Percentiles rank a stretch among this genome's conserved stretches.
Evolutionary conservation across 1,284 basidiomycete species (phyloP).

Genomic region (Marasmius fiardii): DNA sequence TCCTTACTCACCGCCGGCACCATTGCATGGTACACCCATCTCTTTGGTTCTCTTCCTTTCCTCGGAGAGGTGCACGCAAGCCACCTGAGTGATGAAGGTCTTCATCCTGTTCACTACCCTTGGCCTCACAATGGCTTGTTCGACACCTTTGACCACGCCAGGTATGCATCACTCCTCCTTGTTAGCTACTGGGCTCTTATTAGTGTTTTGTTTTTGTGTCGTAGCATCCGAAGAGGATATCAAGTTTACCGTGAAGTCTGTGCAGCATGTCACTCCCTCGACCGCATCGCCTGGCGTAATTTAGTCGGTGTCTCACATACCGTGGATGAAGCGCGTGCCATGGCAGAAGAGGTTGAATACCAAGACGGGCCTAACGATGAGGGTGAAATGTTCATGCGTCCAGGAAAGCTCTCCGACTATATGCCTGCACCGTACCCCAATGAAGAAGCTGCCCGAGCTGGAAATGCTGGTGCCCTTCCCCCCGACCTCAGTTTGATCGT

Average conservation of each 20-base stretch:
- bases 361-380: constrained; percentile 93
- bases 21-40: constrained; percentile 93
- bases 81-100: constrained; percentile 89
- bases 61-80: constrained; percentile 87
- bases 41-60: constrained; percentile 88
- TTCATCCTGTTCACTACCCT: constrained; percentile 87
- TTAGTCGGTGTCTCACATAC: constrained; percentile 98
- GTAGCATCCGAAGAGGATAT: constrained; percentile 95
- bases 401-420: constrained; percentile 97
- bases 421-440: constrained; percentile 96
- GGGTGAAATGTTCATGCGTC: constrained; percentile 98
- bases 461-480: constrained; percentile 93
- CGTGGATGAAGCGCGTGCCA: constrained; percentile 85
- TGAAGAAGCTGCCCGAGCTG: constrained; percentile 94
- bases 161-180: constrained; percentile 43
- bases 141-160: constrained; percentile 94
- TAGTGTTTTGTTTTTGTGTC: constrained; percentile 11
- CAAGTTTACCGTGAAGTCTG: constrained; percentile 99
- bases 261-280: constrained; percentile 97
- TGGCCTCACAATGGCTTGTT: constrained; percentile 90
- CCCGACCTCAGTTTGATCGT: constrained; percentile 97
- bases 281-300: constrained; percentile 99
- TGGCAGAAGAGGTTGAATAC: constrained; percentile 98
- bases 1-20: constrained; percentile 83
- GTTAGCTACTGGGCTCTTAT: constrained; percentile 1